Evolutionary conservation across 1,139 yeast species (phyloP).

Genomic region (Suhomyces bokatorum): DNA sequence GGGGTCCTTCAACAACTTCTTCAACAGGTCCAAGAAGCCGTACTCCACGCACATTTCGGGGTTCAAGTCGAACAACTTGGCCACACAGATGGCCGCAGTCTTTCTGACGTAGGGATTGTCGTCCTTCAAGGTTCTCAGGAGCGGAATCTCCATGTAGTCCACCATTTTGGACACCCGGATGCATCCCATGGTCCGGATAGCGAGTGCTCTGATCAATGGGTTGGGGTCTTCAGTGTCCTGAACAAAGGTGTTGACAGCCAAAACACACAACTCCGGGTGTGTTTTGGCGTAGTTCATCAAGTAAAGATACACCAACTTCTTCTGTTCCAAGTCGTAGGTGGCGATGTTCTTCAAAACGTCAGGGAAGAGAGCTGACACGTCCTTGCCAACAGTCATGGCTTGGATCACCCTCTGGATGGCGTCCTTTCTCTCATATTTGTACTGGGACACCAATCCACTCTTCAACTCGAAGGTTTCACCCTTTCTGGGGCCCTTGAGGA

Average conservation of each 20-base stretch:
- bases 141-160: constrained; percentile 90
- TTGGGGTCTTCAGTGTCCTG: constrained; percentile 96
- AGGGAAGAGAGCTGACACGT: constrained; percentile 91
- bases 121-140: constrained; percentile 79
- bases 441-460: constrained; percentile 90
- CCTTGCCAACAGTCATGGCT: constrained; percentile 99
- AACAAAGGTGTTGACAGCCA: constrained; percentile 97
- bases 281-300: constrained; percentile 96
- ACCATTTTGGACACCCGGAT: constrained; percentile 93
- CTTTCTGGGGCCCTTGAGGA: constrained; percentile 48
- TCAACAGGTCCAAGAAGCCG: constrained; percentile 75
- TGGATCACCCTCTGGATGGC: constrained; percentile 96
- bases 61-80: constrained; percentile 87
- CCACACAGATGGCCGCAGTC: constrained; percentile 97
- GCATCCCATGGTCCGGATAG: constrained; percentile 98
- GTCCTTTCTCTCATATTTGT: constrained; percentile 90
- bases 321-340: constrained; percentile 94
- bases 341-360: constrained; percentile 96
- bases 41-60: constrained; percentile 80
- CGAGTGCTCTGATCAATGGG: constrained; percentile 92
- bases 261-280: constrained; percentile 91
- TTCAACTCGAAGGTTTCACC: constrained; percentile 89
- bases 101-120: constrained; percentile 97
- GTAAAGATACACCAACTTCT: constrained; percentile 90
- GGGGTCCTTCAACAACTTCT: constrained; percentile 74